These are phyloP conservation scores for Rhizophagus prolifer DNA, from an alignment of 192 early-diverging fungal genomes.

Conservation along the genomic window DNA sequence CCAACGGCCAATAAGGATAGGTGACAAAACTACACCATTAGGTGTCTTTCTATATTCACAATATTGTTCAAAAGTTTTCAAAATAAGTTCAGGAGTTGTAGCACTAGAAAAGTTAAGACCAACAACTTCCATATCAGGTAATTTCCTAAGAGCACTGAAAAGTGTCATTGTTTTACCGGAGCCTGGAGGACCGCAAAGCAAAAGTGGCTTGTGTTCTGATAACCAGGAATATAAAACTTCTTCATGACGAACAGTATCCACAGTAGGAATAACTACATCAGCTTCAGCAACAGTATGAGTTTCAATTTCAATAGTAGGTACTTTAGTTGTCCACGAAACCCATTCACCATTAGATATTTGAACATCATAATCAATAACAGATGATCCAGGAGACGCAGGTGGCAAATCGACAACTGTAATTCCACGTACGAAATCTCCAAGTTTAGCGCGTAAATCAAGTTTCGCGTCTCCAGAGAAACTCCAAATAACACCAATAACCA, in stretches of 20 bases:
- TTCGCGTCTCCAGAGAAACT: slow-evolving; percentile 91
- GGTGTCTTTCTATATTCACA: slow-evolving; percentile 98
- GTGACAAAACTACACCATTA: slow-evolving; percentile 83
- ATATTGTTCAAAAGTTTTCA: slow-evolving; percentile 96
- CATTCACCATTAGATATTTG: slow-evolving; percentile 79
- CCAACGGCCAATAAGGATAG: slow-evolving; percentile 84
- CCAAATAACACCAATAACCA: slow-evolving; percentile 86
- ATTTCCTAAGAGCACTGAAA: slow-evolving; percentile 89
- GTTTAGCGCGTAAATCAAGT: slow-evolving; percentile 62
- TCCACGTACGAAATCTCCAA: slow-evolving; percentile 82
- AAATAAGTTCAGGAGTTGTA: slow-evolving; percentile 91
- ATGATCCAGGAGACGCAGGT: slow-evolving; percentile 38
- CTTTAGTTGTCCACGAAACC: slow-evolving; percentile 85
- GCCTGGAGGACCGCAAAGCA: slow-evolving; percentile 98
- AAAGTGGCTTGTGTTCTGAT: slow-evolving; percentile 89
- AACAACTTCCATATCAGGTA: slow-evolving; percentile 95
- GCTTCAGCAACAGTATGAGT: slow-evolving; percentile 86
- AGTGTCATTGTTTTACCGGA: slow-evolving; percentile 99
- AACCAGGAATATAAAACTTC: slow-evolving; percentile 94
- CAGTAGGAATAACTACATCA: slow-evolving; percentile 95
- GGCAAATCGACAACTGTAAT: slow-evolving; percentile 77
- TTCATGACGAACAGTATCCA: slow-evolving; percentile 98
- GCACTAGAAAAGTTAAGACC: slow-evolving; percentile 99
- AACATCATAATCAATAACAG: slow-evolving; percentile 91
- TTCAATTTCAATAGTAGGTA: slow-evolving; percentile 95